A percentile compares a stretch with the other conserved stretches of the same genome.
Conservation (phyloP, 768 basidiomycete genomes). For the Tylopilus vinaceipallidus region DNA sequence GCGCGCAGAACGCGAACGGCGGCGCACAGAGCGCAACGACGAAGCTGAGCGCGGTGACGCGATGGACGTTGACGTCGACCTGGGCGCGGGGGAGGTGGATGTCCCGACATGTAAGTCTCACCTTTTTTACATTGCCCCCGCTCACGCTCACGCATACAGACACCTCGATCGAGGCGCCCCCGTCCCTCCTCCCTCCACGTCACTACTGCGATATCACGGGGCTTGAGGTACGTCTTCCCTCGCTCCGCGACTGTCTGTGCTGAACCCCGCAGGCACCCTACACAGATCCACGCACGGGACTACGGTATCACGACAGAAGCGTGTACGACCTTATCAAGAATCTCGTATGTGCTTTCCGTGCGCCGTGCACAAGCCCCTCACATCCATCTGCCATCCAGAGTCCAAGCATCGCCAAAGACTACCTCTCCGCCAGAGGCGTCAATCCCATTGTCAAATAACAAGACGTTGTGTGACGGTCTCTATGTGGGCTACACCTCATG, state of each 20-base stretch:
- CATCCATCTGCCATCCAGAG: conserved; percentile 39
- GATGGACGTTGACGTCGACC: conserved; percentile 57
- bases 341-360: conserved; percentile 43
- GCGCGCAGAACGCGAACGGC: conserved; percentile 59
- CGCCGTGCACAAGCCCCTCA: neutral
- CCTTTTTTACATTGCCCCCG: neutral
- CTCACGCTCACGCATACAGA: conserved; percentile 42
- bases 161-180: conserved; percentile 80
- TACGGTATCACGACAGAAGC: conserved; percentile 83
- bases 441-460: conserved; percentile 47
- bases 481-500: no score
- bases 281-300: conserved; percentile 75
- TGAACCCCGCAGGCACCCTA: conserved; percentile 65
- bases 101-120: conserved; percentile 64
- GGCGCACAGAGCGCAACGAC: conserved; percentile 47
- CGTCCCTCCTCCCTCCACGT: conserved; percentile 71
- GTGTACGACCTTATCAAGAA: conserved; percentile 82
- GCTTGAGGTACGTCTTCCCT: conserved; percentile 51
- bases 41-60: conserved; percentile 48
- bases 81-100: conserved; percentile 48
- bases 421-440: conserved; percentile 57
- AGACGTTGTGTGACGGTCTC: no score
- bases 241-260: neutral
- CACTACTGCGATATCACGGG: conserved; percentile 88
- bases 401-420: conserved; percentile 69